These are phyloP conservation scores for Penicillium sp. DNA, from an alignment of 2,329 filamentous ascomycete genomes.

Conservation along the genomic window DNA sequence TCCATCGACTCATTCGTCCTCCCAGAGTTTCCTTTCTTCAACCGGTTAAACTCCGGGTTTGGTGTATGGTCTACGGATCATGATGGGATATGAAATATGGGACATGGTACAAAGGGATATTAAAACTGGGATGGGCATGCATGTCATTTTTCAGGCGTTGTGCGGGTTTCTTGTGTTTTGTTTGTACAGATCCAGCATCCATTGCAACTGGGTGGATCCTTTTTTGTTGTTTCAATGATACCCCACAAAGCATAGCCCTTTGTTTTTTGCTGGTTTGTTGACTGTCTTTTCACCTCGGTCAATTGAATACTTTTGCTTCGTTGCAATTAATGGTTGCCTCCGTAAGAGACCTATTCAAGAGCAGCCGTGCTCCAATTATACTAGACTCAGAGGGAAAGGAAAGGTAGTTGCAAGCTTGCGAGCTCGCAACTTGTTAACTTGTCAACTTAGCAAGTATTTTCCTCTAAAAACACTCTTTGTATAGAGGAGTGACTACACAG, in stretches of 20 bases:
- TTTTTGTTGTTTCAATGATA: constrained; percentile 4
- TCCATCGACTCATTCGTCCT: background rate
- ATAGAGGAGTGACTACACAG: background rate
- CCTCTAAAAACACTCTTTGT: background rate
- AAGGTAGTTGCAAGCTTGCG: background rate
- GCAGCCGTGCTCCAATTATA: background rate
- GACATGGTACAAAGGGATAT: constrained; percentile 1
- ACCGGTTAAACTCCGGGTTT: background rate
- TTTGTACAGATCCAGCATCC: background rate
- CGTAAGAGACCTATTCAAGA: background rate
- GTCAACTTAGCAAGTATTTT: background rate
- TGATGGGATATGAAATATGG: background rate
- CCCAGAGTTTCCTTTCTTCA: background rate
- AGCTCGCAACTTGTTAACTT: background rate
- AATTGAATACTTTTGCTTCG: background rate
- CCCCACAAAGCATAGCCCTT: background rate
- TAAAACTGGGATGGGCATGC: background rate
- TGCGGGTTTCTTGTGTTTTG: background rate
- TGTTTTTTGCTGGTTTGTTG: background rate
- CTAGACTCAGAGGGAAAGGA: background rate
- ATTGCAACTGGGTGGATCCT: background rate
- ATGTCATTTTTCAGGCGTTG: background rate
- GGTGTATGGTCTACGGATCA: background rate
- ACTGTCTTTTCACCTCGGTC: background rate
- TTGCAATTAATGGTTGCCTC: background rate